Percentiles rank a stretch among this genome's conserved stretches.
phyloP scores from a whole-genome alignment of 2,329 filamentous ascomycete species.

The Alternaria arborescens region DNA sequence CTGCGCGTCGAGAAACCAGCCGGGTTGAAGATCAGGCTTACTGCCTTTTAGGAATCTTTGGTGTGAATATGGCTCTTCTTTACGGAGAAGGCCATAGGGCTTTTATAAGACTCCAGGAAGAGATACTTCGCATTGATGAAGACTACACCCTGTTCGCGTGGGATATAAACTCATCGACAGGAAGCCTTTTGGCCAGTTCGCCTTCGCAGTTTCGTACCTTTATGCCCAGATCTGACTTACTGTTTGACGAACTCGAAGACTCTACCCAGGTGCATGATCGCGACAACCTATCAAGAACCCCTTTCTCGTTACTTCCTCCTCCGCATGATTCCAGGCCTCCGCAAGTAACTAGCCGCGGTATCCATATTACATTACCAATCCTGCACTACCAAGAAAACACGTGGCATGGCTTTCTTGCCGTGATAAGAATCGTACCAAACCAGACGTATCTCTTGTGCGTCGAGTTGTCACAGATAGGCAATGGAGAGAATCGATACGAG shows the following conservation, averaged over 20 bases:
- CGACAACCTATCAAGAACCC: not conserved
- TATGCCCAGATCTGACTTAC: not conserved
- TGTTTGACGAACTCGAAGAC: no score
- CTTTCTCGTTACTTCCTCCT: not conserved
- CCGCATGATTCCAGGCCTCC: not conserved
- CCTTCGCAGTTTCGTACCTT: not conserved
- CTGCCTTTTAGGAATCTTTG: not conserved
- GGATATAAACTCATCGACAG: not conserved
- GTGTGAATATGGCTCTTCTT: not conserved
- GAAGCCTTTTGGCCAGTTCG: not conserved
- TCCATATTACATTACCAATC: not conserved
- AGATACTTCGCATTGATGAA: not conserved
- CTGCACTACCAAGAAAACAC: no score
- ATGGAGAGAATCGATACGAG: not conserved
- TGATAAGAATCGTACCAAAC: not conserved
- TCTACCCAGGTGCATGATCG: not conserved
- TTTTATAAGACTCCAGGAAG: not conserved
- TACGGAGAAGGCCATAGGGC: slow-evolving; percentile 2
- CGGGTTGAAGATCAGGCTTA: slow-evolving; percentile 1
- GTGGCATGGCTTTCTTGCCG: no score
- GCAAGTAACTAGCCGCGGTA: not conserved
- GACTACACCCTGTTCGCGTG: not conserved
- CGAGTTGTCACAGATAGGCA: accelerated
- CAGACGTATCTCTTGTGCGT: not conserved
- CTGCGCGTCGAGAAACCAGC: not conserved